Percentiles rank a stretch among this genome's conserved stretches.
phyloP scores from a whole-genome alignment of 768 basidiomycete genomes.

The Tricholoma sp. region DNA sequence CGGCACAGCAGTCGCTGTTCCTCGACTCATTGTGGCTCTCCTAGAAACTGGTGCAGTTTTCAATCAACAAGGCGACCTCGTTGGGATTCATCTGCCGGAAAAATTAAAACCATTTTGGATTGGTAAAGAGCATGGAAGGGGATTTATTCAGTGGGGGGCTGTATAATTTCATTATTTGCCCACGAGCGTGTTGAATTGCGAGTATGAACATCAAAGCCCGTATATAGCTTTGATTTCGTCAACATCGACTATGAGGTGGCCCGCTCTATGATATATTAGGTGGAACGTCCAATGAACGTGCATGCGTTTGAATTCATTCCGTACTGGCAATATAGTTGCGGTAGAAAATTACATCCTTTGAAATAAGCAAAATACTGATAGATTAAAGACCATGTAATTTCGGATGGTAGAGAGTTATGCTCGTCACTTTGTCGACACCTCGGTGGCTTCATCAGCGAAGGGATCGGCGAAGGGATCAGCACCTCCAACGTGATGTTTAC shows the following conservation, averaged over 20 bases:
- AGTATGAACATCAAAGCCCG: background rate
- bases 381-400: background rate
- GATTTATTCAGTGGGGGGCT: conserved; percentile 41
- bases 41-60: conserved; percentile 86
- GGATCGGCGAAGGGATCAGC: conserved; percentile 92
- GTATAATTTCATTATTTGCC: background rate
- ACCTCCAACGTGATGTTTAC: conserved; percentile 25
- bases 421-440: conserved; percentile 14
- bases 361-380: background rate
- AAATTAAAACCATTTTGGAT: conserved; percentile 71
- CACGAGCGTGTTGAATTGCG: background rate
- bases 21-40: conserved; percentile 84
- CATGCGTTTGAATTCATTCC: background rate
- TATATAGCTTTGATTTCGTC: background rate
- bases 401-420: background rate
- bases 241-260: too few relatives aligned
- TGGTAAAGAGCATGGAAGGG: conserved; percentile 22
- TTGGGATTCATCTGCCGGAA: conserved; percentile 60
- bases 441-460: conserved; percentile 43
- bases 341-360: background rate
- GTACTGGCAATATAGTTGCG: background rate
- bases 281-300: background rate
- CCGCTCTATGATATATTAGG: too few relatives aligned
- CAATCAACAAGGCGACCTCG: conserved; percentile 46
- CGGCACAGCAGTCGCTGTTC: conserved; percentile 93